Evolutionary conservation across 306 rosid species (phyloP), one percentile per base, ranked within the genome.

Genomic region (Myrica gale): DNA sequence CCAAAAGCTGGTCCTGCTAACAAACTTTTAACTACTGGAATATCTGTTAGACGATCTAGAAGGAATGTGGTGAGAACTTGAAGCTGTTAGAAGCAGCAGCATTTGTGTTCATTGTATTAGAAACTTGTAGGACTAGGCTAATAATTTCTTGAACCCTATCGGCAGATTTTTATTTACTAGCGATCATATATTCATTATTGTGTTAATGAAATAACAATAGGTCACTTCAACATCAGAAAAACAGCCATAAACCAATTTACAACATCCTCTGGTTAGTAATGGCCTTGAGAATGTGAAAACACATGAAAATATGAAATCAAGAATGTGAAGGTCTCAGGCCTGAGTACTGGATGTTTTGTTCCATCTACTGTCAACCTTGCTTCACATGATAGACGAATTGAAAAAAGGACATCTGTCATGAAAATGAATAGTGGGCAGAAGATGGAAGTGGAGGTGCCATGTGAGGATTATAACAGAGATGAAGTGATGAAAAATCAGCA

Each of bases 31-130:
- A 65, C 81, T 74, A 50, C 85, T 74, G 81, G 87, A 85, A 81
- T 83, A 76, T 62, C 84, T 73, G 43, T 82, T 70, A 82, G 69
- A 37, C 85, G 32, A 69, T 82, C 89, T 74, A 84, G 82, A 82
- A 92, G 88, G 80, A 78, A 79, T 79, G 81, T 72, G 89, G 98
- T 95, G 78, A 84, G 97, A 72, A 77, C 74, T 77, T 61, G 68
- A 62, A 83, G 73, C 69, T 78, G 69, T 63, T 42, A 52, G 56
- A 56, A 72, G 67, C 82, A 68, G 50, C 69, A 71, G 69, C 26
- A 80, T 76, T 50, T 47, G 5, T 41, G 17, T 65, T 65, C 47
- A 65, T 7, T 15, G 6, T 63, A 6, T 17, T 62, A 62, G 19
- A 62, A 62, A 37, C 68, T 37, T 37, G 68, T 37, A 5, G 43